Percentiles rank a stretch among this genome's conserved stretches.
Conservation (phyloP, 805 yeast species). For the Ascoidea tarda region DNA sequence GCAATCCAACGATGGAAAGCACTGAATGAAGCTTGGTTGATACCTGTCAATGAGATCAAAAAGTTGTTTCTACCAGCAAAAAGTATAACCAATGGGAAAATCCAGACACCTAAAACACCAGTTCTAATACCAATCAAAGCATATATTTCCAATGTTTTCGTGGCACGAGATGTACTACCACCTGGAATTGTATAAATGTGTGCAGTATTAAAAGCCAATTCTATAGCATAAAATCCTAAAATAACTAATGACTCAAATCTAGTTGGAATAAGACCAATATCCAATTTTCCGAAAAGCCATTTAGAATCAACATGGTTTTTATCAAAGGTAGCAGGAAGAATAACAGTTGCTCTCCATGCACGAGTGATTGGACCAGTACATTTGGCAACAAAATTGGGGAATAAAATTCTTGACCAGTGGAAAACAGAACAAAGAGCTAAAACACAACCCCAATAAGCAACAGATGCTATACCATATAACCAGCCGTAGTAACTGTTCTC, state of each 20-base stretch:
- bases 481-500: background rate
- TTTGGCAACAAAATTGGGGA: background rate
- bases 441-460: constrained; percentile 22
- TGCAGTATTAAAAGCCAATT: constrained; percentile 11
- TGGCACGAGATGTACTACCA: constrained; percentile 8
- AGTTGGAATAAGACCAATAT: constrained; percentile 29
- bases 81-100: constrained; percentile 16
- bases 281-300: constrained; percentile 11
- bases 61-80: constrained; percentile 36
- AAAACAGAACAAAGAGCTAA: constrained; percentile 18
- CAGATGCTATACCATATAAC: constrained; percentile 19
- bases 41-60: constrained; percentile 27
- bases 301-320: constrained; percentile 16
- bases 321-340: constrained; percentile 22
- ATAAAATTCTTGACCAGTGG: constrained; percentile 10
- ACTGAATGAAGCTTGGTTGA: constrained; percentile 26
- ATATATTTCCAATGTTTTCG: constrained; percentile 5
- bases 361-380: background rate
- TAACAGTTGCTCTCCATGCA: constrained; percentile 11
- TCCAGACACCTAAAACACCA: background rate
- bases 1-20: constrained; percentile 20
- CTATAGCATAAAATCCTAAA: constrained; percentile 22
- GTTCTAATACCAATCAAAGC: background rate
- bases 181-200: constrained; percentile 14
- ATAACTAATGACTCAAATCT: constrained; percentile 35